Base-by-base conservation (phyloP, 495 filamentous ascomycete species). In the Aspergillus conjunctus region DNA sequence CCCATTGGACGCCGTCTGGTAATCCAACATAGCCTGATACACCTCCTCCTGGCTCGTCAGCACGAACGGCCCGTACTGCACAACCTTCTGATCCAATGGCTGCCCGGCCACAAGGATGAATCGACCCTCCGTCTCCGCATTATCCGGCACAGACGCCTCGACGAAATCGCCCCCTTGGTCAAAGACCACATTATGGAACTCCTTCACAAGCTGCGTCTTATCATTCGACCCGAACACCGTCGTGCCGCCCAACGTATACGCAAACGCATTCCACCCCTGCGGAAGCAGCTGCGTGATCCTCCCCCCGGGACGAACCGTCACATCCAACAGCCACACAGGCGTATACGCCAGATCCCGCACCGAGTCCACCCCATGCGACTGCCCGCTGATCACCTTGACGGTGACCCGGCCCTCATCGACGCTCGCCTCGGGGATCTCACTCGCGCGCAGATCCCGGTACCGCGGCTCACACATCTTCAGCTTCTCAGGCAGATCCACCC, bases 31-130 rank as follows among this genome's bases (percentile, higher is more conserved):
- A 3, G 94, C 91, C 78, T 97, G 85, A 63, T 92, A 89, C 41
- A 98, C 91, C 70, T 94, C 86, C 65, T 96, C 91, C 67, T 91
- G 81, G 11, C 82, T 83, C 37, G 81, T 96, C 60, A 96, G 68
- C 14, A 98, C 94, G 71, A 98, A 98, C 2, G 93, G 93, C 0
- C 93, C 93, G 71, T 98, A 97, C 82, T 98, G 93, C 26, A 97
- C 90, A 20, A 98, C 88, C 54, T 90, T 87, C 74, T 98, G 93
- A 69, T 97, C 88, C 14, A 97, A 81, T 15, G 92, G 90, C 66
- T 91, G 83, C 2, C 93, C 93, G 0, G 93, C 91, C 37, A 97
- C 80, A 41, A 98, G 77, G 5, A 98, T 82, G 68, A 96, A 90
- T 33, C 87, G 79, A 1, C 82, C 80, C 52, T 84, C 82, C 59